These are phyloP conservation scores for Nepenthes mirabilis DNA, from an alignment of 148 eudicot species.

Conservation along the genomic window DNA sequence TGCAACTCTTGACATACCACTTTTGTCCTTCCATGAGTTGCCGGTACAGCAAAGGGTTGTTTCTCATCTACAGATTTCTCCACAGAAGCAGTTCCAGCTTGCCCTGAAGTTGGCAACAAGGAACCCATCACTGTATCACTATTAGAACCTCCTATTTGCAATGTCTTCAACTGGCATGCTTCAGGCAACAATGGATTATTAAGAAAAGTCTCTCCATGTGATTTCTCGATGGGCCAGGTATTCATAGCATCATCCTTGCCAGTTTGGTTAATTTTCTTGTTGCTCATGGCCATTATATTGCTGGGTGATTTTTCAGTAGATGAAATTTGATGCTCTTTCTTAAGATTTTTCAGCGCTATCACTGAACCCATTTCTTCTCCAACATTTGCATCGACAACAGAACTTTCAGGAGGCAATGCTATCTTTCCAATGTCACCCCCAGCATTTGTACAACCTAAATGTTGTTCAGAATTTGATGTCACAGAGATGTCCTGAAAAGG, in stretches of 20 bases:
- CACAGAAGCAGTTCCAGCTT: no score
- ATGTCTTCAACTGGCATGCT: slow-evolving; percentile 7
- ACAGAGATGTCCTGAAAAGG: slow-evolving; percentile 19
- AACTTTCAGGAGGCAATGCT: slow-evolving; percentile 6
- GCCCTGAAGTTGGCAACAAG: not conserved
- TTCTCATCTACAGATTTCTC: no score
- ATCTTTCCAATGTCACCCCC: slow-evolving; percentile 11
- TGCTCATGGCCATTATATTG: slow-evolving; percentile 5
- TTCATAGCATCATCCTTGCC: not conserved
- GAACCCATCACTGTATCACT: slow-evolving; percentile 2
- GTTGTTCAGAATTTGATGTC: slow-evolving; percentile 12
- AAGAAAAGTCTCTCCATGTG: slow-evolving; percentile 14
- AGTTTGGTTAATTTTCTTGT: slow-evolving; percentile 10
- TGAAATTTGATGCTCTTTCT: slow-evolving; percentile 8
- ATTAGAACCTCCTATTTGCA: slow-evolving; percentile 3
- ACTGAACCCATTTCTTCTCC: slow-evolving; percentile 1
- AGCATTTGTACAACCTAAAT: not conserved
- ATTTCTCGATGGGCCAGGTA: slow-evolving; percentile 10
- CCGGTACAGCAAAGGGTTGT: no score
- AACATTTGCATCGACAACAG: not conserved
- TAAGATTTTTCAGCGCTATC: slow-evolving; percentile 7
- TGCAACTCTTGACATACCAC: no score
- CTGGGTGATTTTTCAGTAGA: slow-evolving; percentile 14
- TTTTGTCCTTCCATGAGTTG: no score
- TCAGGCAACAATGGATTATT: slow-evolving; percentile 14